These are phyloP conservation scores for Sporothrix globosa DNA, from an alignment of 2,329 filamentous ascomycete genomes.

Conservation along the genomic window DNA sequence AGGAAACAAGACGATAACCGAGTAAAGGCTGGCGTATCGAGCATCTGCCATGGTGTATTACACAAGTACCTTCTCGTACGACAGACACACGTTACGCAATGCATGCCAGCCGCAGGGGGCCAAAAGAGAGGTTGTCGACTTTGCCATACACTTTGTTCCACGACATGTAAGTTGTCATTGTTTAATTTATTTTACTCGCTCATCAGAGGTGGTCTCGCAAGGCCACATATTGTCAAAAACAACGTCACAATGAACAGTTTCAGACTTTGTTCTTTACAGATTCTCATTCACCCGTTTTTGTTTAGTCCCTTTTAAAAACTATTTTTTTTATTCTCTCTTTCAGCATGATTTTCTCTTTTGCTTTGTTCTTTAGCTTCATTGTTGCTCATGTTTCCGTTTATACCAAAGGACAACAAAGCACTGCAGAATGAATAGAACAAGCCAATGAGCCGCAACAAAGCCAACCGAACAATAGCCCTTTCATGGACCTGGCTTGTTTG, in stretches of 20 bases:
- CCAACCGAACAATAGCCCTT: not conserved
- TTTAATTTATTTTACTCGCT: not conserved
- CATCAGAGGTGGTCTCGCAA: no score
- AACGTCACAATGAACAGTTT: not conserved
- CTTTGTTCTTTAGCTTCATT: not conserved
- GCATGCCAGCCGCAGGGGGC: slow-evolving; percentile 2
- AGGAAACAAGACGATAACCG: not conserved
- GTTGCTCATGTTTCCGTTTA: not conserved
- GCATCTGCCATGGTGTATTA: not conserved
- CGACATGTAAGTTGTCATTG: not conserved
- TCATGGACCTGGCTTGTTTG: not conserved
- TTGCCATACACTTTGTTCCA: not conserved
- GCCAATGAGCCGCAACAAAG: not conserved
- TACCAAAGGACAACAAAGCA: not conserved
- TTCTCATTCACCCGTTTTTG: not conserved
- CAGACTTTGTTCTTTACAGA: not conserved
- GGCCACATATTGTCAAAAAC: not conserved
- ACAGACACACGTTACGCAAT: slow-evolving; percentile 17
- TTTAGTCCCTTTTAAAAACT: not conserved
- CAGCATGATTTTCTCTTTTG: not conserved
- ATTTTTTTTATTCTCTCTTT: not conserved
- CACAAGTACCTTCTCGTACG: not conserved
- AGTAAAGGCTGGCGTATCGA: not conserved
- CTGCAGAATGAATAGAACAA: not conserved
- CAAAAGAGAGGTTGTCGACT: not conserved